phyloP scores from a whole-genome alignment of 345 rosid species.

The Erucastrum elatum region DNA sequence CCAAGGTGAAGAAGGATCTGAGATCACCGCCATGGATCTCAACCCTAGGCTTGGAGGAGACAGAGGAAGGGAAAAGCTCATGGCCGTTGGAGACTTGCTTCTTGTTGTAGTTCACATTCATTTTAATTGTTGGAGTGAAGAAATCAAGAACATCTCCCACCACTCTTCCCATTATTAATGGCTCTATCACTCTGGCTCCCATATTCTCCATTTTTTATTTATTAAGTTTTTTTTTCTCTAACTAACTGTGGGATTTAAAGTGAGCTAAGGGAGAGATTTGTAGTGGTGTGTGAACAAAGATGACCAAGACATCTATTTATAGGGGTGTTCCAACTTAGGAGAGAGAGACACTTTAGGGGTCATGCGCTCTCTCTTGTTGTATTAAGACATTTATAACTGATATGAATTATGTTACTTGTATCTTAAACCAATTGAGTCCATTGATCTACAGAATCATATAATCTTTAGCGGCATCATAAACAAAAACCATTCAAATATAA shows the following conservation, averaged over 20 bases:
- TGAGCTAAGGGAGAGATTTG: slow-evolving; percentile 10
- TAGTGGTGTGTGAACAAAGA: slow-evolving; percentile 29
- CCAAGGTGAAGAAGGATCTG: slow-evolving; percentile 69
- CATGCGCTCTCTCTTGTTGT: neutral
- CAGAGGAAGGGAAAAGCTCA: slow-evolving; percentile 51
- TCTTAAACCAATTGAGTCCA: neutral
- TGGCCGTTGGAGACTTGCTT: slow-evolving; percentile 53
- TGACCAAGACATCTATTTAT: slow-evolving; percentile 30
- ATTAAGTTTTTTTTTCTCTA: neutral
- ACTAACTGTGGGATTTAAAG: neutral
- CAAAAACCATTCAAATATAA: neutral
- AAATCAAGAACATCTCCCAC: slow-evolving; percentile 56
- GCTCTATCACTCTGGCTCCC: slow-evolving; percentile 42
- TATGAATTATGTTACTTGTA: neutral
- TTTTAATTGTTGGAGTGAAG: slow-evolving; percentile 47
- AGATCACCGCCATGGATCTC: slow-evolving; percentile 55
- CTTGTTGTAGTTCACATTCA: slow-evolving; percentile 49
- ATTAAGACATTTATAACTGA: neutral
- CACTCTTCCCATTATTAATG: slow-evolving; percentile 55
- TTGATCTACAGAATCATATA: neutral
- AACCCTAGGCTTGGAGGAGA: slow-evolving; percentile 51
- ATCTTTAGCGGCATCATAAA: neutral
- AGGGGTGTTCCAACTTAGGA: slow-evolving; percentile 14
- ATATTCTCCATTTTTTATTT: slow-evolving; percentile 26
- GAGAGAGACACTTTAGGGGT: slow-evolving; percentile 2